A percentile compares a stretch with the other conserved stretches of the same genome.
phyloP scores from a whole-genome alignment of 2,329 filamentous ascomycete species.

The Pestalotiopsis sp. region DNA sequence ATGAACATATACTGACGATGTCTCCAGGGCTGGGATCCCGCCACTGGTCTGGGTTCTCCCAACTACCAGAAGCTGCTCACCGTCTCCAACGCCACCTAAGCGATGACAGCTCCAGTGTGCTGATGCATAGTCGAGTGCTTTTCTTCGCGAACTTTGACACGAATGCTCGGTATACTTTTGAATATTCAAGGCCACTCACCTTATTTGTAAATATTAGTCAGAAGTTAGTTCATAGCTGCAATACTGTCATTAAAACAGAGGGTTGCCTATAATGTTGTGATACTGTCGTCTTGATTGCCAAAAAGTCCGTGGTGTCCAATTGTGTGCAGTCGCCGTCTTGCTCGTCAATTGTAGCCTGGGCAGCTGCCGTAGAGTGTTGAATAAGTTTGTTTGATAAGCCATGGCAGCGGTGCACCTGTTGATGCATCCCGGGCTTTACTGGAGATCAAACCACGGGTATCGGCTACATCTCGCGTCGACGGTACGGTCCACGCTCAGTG shows the following conservation, averaged over 20 bases:
- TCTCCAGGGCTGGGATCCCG: slow-evolving; percentile 45
- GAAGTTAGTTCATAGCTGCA: neutral
- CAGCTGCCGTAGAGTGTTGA: no score
- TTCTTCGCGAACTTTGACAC: slow-evolving; percentile 1
- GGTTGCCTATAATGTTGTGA: no score
- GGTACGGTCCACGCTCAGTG: no score
- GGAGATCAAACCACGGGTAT: no score
- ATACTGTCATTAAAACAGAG: neutral
- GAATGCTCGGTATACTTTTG: neutral
- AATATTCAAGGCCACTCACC: neutral
- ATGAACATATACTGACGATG: neutral
- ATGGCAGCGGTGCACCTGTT: no score
- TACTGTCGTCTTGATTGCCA: no score
- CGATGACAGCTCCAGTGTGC: neutral
- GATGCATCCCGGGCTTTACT: no score
- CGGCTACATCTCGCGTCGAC: no score
- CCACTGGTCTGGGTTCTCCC: slow-evolving; percentile 48
- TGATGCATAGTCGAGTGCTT: neutral
- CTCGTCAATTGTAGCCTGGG: no score
- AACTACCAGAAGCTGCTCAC: slow-evolving; percentile 39
- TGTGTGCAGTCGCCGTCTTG: no score
- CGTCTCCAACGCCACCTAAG: slow-evolving; percentile 8
- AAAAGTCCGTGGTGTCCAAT: no score
- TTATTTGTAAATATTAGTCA: neutral
- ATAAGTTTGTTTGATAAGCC: no score